phyloP scores from a whole-genome alignment of 495 filamentous ascomycete species.

The Aeminium ludgeri region DNA sequence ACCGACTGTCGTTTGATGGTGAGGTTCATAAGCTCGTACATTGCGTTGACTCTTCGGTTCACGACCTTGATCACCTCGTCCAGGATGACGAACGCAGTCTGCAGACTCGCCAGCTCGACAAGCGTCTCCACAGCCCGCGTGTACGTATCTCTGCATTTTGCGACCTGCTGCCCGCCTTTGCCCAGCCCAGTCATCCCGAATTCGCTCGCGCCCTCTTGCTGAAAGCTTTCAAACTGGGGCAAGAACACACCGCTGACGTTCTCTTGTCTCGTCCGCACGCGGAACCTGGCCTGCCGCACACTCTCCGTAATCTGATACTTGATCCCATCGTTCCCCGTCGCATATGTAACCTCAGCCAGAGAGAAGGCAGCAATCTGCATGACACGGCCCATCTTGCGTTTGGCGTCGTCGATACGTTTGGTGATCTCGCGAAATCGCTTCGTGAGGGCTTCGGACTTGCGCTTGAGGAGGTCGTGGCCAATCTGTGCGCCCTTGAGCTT shows the following conservation, averaged over 20 bases:
- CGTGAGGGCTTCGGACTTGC: conserved; percentile 30
- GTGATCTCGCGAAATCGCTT: conserved; percentile 62
- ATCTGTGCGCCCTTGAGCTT: conserved; percentile 83
- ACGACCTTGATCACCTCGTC: conserved; percentile 99
- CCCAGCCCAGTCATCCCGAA: conserved; percentile 92
- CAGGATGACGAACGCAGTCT: conserved; percentile 94
- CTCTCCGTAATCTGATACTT: conserved; percentile 95
- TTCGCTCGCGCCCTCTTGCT: conserved; percentile 78
- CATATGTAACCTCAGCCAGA: conserved; percentile 92
- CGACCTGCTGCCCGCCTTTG: conserved; percentile 94
- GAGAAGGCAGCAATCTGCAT: conserved; percentile 99
- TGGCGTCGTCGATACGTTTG: conserved; percentile 91
- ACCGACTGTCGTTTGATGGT: not conserved
- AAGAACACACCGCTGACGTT: conserved; percentile 95
- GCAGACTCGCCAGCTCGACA: conserved; percentile 88
- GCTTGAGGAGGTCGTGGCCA: conserved; percentile 30
- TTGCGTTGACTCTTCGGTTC: conserved; percentile 94
- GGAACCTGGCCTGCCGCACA: conserved; percentile 78
- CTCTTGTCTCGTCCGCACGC: conserved; percentile 85
- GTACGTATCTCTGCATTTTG: conserved; percentile 89
- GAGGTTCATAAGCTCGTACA: conserved; percentile 37
- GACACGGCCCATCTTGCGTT: conserved; percentile 97
- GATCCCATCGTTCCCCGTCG: conserved; percentile 88
- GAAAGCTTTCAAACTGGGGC: conserved; percentile 79
- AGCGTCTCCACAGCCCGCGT: conserved; percentile 91